Evolutionary conservation across 768 basidiomycete species (phyloP).

Genomic region (Lactarius trivialis): DNA sequence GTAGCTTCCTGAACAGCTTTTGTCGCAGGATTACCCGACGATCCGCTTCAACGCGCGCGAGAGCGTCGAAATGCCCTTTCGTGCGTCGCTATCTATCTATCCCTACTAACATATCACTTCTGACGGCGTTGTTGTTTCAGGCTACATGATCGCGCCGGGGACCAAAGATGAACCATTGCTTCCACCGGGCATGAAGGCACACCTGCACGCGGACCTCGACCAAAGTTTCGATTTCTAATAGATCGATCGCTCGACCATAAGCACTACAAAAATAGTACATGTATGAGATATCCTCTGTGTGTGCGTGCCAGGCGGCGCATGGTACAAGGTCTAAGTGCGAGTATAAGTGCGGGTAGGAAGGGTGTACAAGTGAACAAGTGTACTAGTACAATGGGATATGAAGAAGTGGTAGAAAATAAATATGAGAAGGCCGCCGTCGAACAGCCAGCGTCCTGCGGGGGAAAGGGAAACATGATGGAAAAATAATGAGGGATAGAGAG

Average conservation of each 20-base stretch:
- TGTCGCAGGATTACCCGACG: slow-evolving; percentile 75
- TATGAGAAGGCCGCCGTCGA: background rate
- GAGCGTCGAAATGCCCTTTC: slow-evolving; percentile 97
- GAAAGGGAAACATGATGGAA: background rate
- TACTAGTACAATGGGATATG: background rate
- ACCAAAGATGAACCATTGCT: slow-evolving; percentile 57
- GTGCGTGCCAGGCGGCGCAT: background rate
- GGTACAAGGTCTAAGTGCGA: background rate
- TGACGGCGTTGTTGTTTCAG: slow-evolving; percentile 24
- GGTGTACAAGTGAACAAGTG: background rate
- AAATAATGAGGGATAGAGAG: background rate
- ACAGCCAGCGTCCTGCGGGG: background rate
- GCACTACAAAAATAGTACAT: background rate
- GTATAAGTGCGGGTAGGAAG: background rate
- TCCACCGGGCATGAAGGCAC: slow-evolving; percentile 85
- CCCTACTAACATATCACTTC: background rate
- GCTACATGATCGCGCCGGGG: slow-evolving; percentile 38
- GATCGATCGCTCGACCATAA: background rate
- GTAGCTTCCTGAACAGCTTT: background rate
- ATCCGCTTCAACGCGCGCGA: slow-evolving; percentile 83
- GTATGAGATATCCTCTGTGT: background rate
- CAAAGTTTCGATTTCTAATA: slow-evolving; percentile 77
- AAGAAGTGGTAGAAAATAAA: background rate
- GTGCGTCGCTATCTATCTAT: slow-evolving; percentile 43
- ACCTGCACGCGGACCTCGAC: slow-evolving; percentile 80